Percentiles rank a stretch among this genome's conserved stretches.
phyloP scores from a whole-genome alignment of 2,329 filamentous ascomycete genomes.

The Hymenoscyphus fraxineus region DNA sequence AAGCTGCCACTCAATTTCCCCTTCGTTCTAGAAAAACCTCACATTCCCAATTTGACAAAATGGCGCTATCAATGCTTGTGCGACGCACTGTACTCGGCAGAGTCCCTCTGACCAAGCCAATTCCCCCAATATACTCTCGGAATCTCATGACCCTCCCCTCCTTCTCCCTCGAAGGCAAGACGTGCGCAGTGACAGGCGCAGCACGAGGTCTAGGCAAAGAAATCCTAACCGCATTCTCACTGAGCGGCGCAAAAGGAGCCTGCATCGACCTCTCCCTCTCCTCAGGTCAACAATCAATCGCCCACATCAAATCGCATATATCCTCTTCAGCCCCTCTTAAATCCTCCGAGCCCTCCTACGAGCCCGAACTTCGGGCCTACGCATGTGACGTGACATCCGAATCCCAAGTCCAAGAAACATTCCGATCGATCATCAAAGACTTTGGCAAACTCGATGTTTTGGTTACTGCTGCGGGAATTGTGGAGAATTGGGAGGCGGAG shows the following conservation, averaged over 20 bases:
- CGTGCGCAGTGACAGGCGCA: constrained; percentile 48
- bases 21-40: background rate
- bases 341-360: constrained; percentile 19
- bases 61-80: background rate
- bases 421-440: constrained; percentile 37
- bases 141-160: constrained; percentile 25
- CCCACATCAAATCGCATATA: constrained; percentile 32
- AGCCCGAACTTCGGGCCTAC: constrained; percentile 36
- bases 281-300: constrained; percentile 28
- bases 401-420: constrained; percentile 36
- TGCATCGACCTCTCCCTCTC: constrained; percentile 24
- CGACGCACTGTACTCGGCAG: constrained; percentile 1
- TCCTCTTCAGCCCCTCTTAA: constrained; percentile 12
- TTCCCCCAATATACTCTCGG: constrained; percentile 7
- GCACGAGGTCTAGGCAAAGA: constrained; percentile 49
- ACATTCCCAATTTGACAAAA: background rate
- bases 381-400: constrained; percentile 40
- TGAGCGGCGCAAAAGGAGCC: constrained; percentile 28
- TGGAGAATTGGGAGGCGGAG: constrained; percentile 35
- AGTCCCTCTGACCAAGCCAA: background rate
- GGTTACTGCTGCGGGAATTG: constrained; percentile 40
- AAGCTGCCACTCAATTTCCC: background rate
- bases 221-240: constrained; percentile 40
- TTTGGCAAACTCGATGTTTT: constrained; percentile 38
- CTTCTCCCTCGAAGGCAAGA: constrained; percentile 45